Base-by-base conservation (phyloP, 257 asterid genomes). In the Nicotiana benthamiana region DNA sequence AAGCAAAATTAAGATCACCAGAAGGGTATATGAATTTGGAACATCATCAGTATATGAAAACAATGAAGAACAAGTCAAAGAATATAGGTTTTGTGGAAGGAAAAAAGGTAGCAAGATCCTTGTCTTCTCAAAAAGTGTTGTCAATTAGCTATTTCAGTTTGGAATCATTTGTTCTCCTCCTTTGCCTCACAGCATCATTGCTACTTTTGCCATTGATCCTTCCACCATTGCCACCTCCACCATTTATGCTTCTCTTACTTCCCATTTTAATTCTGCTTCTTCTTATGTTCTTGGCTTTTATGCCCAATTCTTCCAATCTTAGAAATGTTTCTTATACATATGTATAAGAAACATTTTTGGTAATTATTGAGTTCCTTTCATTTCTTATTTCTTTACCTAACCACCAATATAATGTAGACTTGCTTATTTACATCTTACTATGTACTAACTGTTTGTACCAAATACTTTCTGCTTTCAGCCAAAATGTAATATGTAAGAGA, bases 211-310 rank as follows among this genome's bases (percentile, higher is more conserved):
- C 97, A 0, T 83, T 93, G 4, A 57, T 93, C 16, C 91, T 92
- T 15, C 98, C 98, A 36, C 96, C 97, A 9, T 64, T 90, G 67
- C 98, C 98, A 1, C 97, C 98, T 9, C 98, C 98, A 22, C 96
- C 97, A 0, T 80, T 87, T 15, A 52, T 93, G 92, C 88, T 93
- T 75, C 93, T 92, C 0, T 79, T 91, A 52, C 86, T 93, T 52
- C 98, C 98, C 0, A 85, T 93, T 52, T 85, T 86, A 82, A 84
- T 92, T 11, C 40, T 93, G 17, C 86, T 18, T 1, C 75, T 92
- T 75, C 94, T 93, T 3, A 85, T 92, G 90, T 40, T 90, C 53
- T 83, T 94, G 91, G 96, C 97, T 22, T 92, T 93, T 61, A 90
- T 85, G 93, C 94, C 98, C 9, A 36, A 36, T 11, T 70, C 83